Evolutionary conservation across 1,284 basidiomycete species (phyloP).

Genomic region (Peniophora sp.): DNA sequence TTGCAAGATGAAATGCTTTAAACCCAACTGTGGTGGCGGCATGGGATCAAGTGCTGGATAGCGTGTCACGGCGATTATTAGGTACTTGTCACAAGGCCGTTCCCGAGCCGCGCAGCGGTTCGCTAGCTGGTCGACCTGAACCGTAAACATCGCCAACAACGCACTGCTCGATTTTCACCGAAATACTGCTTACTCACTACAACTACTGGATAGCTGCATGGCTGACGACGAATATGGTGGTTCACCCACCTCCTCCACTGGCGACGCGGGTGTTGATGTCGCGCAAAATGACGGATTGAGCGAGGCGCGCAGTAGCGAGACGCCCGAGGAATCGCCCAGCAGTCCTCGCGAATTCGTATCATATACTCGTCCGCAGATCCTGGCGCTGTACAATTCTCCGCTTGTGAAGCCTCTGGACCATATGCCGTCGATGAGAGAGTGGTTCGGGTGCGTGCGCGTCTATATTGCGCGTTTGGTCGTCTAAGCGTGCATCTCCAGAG

Average conservation of each 20-base stretch:
- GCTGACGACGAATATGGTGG: background rate
- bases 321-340: constrained; percentile 18
- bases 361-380: constrained; percentile 61
- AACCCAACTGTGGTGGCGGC: constrained; percentile 27
- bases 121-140: too few relatives aligned
- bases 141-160: background rate
- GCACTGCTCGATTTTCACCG: background rate
- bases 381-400: constrained; percentile 68
- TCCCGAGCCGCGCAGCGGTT: background rate
- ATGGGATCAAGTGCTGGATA: constrained; percentile 11
- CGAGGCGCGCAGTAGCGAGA: constrained; percentile 18
- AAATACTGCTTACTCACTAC: background rate
- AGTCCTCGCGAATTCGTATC: constrained; percentile 39
- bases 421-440: constrained; percentile 78
- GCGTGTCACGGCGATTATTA: background rate
- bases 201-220: background rate
- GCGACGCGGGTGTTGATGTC: constrained; percentile 20
- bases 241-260: constrained; percentile 7
- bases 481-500: constrained; percentile 20
- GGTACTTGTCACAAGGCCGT: background rate
- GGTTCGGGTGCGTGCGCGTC: constrained; percentile 69
- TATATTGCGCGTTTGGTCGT: constrained; percentile 7
- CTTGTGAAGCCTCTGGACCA: constrained; percentile 60
- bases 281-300: constrained; percentile 27
- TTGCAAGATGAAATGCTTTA: constrained; percentile 70